Evolutionary conservation across 176 grass and related monocot species (phyloP), one percentile per base, ranked within the genome.

Genomic region (Raddia distichophylla): DNA sequence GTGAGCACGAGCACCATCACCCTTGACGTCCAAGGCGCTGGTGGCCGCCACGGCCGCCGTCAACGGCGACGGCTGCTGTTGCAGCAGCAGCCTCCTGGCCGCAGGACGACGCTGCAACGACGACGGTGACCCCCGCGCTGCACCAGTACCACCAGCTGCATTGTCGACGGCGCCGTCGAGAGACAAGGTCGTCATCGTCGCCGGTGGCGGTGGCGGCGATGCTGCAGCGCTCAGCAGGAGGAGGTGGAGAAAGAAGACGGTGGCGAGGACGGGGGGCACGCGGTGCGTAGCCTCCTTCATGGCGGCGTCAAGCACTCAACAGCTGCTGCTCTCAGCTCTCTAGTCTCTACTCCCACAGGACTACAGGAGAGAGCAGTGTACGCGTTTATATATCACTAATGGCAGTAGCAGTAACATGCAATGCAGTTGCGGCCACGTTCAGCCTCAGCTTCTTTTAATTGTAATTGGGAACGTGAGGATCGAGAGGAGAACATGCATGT

Each of bases 21-120:
- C 27, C 17, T 69, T 40, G 53, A 81, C 71, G 1, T 53, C 33
- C 54, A 82, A 55, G 63, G 49, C 16, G 43, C 18, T 81, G 61
- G 78, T 76, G 6, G 12, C 60, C 13, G 71, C 76, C 19, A 27
- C 10, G n/a, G 65, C 8, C 43, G 37, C 37, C 37, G 37, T 27
- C 8, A 22, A 10, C 51, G 13, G 51, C 20, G 27, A 27, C 1
- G 27, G 27, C 27, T 27, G 27, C 27, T 4, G 80, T 33, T 6
- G 51, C 44, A 64, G 43, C 82, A 58, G 59, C 69, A 80, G 12
- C 60, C 69, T 86, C 69, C 84, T 80, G 5, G 82, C 17, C 8
- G 51, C 6, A 56, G 16, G 58, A 52, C 45, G 69, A 40, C 47
- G 45, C 18, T 73, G 80, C 56, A 13, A 12, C 79, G 20, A 48